Evolutionary conservation across 2,329 filamentous ascomycete genomes (phyloP).

Genomic region (Penicillium thymicola): DNA sequence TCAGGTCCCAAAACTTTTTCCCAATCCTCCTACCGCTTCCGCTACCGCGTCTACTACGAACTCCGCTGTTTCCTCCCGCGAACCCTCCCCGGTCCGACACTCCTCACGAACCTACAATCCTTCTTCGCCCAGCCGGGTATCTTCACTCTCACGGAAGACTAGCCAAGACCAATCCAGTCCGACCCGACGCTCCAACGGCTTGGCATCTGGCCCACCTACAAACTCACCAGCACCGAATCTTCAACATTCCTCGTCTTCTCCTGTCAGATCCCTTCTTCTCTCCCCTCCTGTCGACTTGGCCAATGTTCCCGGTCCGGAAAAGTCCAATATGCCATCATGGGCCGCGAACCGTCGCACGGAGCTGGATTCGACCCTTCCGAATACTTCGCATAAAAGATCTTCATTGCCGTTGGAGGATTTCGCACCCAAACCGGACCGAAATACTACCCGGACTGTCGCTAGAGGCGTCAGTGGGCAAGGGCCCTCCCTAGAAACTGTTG

Average conservation of each 20-base stretch:
- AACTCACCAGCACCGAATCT: constrained; percentile 61
- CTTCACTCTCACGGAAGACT: constrained; percentile 61
- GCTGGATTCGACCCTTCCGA: constrained; percentile 32
- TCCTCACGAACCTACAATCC: constrained; percentile 32
- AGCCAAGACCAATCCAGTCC: constrained; percentile 64
- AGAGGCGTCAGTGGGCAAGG: constrained; percentile 59
- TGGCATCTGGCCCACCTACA: constrained; percentile 29
- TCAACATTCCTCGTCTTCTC: constrained; percentile 65
- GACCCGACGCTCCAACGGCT: constrained; percentile 49
- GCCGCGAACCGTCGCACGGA: constrained; percentile 30
- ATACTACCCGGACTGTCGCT: constrained; percentile 50
- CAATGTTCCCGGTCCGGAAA: constrained; percentile 63
- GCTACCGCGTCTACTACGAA: constrained; percentile 40
- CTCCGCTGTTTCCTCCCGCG: constrained; percentile 49
- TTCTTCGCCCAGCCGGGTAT: constrained; percentile 31
- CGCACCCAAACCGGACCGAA: constrained; percentile 37
- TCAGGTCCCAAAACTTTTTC: constrained; percentile 33
- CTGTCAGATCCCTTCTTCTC: constrained; percentile 64
- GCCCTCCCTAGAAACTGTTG: constrained; percentile 78
- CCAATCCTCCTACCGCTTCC: constrained; percentile 26
- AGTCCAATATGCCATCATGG: constrained; percentile 49
- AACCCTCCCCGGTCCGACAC: constrained; percentile 45
- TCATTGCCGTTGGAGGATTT: constrained; percentile 26
- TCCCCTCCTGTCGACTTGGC: constrained; percentile 60
- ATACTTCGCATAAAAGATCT: constrained; percentile 38